These are phyloP conservation scores for Suillus spraguei DNA, from an alignment of 768 basidiomycete species.

Conservation along the genomic window DNA sequence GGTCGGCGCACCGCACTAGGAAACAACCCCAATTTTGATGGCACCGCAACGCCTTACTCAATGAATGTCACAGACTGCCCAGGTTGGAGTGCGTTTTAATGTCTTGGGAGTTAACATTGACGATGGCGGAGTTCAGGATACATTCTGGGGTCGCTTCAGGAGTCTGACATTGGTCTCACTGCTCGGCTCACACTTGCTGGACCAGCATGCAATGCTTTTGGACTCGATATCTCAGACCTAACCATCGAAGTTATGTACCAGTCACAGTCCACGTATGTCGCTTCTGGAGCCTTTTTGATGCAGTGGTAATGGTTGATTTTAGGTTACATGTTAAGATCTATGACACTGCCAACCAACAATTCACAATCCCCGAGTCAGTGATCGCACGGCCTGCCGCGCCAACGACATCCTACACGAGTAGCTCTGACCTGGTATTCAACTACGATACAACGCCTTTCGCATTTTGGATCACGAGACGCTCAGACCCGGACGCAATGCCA, in stretches of 20 bases:
- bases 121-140: constrained; percentile 46
- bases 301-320: not conserved
- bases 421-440: constrained; percentile 66
- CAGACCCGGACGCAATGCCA: constrained; percentile 48
- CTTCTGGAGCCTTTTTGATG: not conserved
- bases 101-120: not conserved
- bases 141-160: constrained; percentile 39
- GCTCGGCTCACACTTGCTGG: constrained; percentile 55
- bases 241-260: constrained; percentile 66
- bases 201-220: constrained; percentile 59
- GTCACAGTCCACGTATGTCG: constrained; percentile 41
- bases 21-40: not conserved
- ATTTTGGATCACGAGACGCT: constrained; percentile 73
- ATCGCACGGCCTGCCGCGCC: constrained; percentile 42
- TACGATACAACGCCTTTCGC: constrained; percentile 61
- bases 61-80: constrained; percentile 20
- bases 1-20: constrained; percentile 10
- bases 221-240: constrained; percentile 52
- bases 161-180: constrained; percentile 48
- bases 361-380: constrained; percentile 56
- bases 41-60: constrained; percentile 5
- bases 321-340: constrained; percentile 67
- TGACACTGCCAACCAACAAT: constrained; percentile 58
- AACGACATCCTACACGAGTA: constrained; percentile 30
- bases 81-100: constrained; percentile 2